These are phyloP conservation scores for Fusarium napiforme DNA, from an alignment of 2,329 filamentous ascomycete genomes.

Conservation along the genomic window DNA sequence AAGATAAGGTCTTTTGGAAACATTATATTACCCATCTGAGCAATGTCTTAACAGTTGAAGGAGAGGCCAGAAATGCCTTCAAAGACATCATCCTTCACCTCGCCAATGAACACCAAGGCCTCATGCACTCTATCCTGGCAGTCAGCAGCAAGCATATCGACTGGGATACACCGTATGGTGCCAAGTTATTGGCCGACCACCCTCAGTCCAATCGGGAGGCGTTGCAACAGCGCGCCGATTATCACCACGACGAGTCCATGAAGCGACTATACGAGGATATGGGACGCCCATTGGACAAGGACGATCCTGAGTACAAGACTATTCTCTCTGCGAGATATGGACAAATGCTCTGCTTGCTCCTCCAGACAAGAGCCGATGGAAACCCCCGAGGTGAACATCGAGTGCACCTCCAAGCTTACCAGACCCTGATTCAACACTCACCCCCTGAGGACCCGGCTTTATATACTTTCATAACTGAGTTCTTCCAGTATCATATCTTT, in stretches of 20 bases:
- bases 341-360: constrained; percentile 70
- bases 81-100: constrained; percentile 85
- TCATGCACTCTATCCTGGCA: constrained; percentile 92
- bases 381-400: constrained; percentile 75
- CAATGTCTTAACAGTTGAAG: constrained; percentile 83
- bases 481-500: constrained; percentile 85
- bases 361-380: constrained; percentile 68
- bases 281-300: constrained; percentile 53
- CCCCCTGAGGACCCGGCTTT: constrained; percentile 75
- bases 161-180: constrained; percentile 66
- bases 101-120: constrained; percentile 79
- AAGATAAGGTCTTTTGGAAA: constrained; percentile 83
- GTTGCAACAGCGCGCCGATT: constrained; percentile 63
- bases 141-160: constrained; percentile 83
- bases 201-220: constrained; percentile 58
- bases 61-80: constrained; percentile 85
- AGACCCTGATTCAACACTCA: constrained; percentile 72
- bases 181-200: constrained; percentile 62
- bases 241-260: constrained; percentile 67
- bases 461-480: constrained; percentile 72
- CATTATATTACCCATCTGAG: constrained; percentile 86
- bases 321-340: constrained; percentile 67
- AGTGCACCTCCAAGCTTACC: constrained; percentile 81
- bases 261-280: constrained; percentile 62
- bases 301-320: constrained; percentile 57